Base-by-base conservation (phyloP, 495 filamentous ascomycete genomes). In the Hypoxylon intermedium region DNA sequence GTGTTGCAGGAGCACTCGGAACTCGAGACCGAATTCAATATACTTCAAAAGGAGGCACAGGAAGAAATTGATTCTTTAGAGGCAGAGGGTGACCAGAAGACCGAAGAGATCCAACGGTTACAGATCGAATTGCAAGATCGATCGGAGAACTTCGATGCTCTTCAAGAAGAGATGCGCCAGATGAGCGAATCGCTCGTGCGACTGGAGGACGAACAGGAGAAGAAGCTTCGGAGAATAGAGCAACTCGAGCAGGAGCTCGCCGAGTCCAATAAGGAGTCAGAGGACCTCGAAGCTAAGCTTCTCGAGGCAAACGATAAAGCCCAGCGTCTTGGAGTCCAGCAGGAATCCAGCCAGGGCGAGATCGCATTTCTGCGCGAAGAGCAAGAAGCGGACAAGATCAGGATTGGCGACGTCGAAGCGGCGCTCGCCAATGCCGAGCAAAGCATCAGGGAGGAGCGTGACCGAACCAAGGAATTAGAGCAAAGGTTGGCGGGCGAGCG, bases 371-470 rank as follows among this genome's bases (percentile, higher is more conserved):
- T 98, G 20, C 86, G 95, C 5, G 95, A 98, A 68, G 94, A 98
- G 76, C 94, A 98, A 77, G 94, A 98, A 72, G 87, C 83, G 30
- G 95, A 98, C 73, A 98, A 98, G 82, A 97, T 98, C 69, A 91
- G 91, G 72, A 98, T 98, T 62, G 92, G 94, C 16, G 90, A 97
- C 62, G 78, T 98, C 3, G 91, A 97, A 67, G 87, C 88, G 7
- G 83, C 86, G 18, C 76, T 97, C 11, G 89, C 90, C 71, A 87
- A 84, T 30, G 83, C 86, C 52, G 84, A 91, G 69, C 81, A 87
- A 59, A 82, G 77, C 26, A 75, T 97, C 23, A 81, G 86, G 33
- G 92, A 91, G 41, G 92, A 97, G 67, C 87, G 85, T 67, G 93
- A 96, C 42, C 86, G 89, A 41, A 80, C 84, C 24, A 80, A 82